Percentiles rank a stretch among this genome's conserved stretches.
Conservation (phyloP, 768 basidiomycete genomes). For the Cystobasidium onofrii region DNA sequence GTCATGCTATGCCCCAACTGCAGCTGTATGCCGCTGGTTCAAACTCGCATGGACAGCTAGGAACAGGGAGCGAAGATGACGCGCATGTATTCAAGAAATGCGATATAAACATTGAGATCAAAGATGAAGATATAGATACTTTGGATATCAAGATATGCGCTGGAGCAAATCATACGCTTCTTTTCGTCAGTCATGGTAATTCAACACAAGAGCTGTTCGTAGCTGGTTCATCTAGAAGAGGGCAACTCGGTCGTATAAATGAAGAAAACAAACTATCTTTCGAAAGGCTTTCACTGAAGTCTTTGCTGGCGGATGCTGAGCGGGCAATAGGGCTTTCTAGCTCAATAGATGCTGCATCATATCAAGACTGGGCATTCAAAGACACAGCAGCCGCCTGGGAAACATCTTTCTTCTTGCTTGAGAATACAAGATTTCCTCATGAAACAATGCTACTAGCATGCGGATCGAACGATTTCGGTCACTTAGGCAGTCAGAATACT, state of each 20-base stretch:
- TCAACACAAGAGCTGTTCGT: background rate
- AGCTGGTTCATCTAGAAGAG: background rate
- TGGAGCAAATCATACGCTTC: constrained; percentile 72
- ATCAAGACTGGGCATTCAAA: background rate
- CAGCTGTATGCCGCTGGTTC: constrained; percentile 33
- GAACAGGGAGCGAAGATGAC: constrained; percentile 15
- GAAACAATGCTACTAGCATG: background rate
- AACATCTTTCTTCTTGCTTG: constrained; percentile 23
- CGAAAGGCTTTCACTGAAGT: constrained; percentile 16
- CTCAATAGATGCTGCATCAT: background rate
- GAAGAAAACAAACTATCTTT: constrained; percentile 35
- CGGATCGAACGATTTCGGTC: constrained; percentile 26
- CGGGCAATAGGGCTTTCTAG: no score
- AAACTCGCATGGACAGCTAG: constrained; percentile 41
- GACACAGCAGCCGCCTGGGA: constrained; percentile 30
- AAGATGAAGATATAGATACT: background rate
- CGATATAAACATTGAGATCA: background rate
- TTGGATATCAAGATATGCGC: constrained; percentile 54
- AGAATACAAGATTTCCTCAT: background rate
- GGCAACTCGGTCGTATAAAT: background rate
- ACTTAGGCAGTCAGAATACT: constrained; percentile 46
- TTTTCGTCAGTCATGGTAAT: constrained; percentile 49
- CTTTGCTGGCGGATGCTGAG: background rate
- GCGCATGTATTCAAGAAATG: constrained; percentile 1
- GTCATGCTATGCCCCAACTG: background rate